Conservation (phyloP, 805 yeast genomes). For the Metschnikowia reukaufii region DNA sequence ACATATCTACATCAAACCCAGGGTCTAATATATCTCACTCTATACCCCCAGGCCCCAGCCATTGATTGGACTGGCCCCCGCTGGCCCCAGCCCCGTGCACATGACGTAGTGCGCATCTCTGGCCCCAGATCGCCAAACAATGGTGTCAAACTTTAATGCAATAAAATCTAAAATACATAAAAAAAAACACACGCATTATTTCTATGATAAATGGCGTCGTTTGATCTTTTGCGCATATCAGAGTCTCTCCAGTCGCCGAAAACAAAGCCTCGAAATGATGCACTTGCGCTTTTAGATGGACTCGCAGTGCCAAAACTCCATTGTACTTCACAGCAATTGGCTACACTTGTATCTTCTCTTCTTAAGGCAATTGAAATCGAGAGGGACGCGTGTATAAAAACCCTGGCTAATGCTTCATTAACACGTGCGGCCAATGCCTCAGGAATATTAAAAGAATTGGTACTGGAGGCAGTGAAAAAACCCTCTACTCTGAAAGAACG, state of each 20-base stretch:
- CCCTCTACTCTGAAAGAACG: slow-evolving; percentile 11
- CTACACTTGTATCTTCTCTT: slow-evolving; percentile 24
- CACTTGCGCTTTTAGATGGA: slow-evolving; percentile 13
- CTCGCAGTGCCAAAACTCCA: slow-evolving; percentile 18
- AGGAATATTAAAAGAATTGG: slow-evolving; percentile 29
- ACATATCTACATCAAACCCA: too few species aligned
- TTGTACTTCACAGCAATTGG: slow-evolving; percentile 24
- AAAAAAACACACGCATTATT: not conserved
- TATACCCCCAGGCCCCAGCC: too few species aligned
- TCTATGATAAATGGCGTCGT: slow-evolving; percentile 14
- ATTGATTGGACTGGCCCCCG: too few species aligned
- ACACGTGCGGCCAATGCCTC: slow-evolving; percentile 33
- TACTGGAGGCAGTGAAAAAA: slow-evolving; percentile 18
- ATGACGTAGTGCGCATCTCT: not conserved
- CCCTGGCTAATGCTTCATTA: slow-evolving; percentile 26
- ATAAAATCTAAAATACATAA: not conserved
- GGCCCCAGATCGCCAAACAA: not conserved
- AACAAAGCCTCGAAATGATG: slow-evolving; percentile 18
- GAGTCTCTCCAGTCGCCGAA: slow-evolving; percentile 17
- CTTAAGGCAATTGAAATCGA: slow-evolving; percentile 38
- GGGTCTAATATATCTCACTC: too few species aligned
- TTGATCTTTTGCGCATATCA: slow-evolving; percentile 17
- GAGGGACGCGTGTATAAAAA: slow-evolving; percentile 27
- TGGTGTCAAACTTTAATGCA: not conserved
- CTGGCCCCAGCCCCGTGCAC: too few species aligned